A percentile compares a stretch with the other conserved stretches of the same genome.
phyloP scores from a whole-genome alignment of 176 grass and related monocot species.

The Panicum miliaceum region DNA sequence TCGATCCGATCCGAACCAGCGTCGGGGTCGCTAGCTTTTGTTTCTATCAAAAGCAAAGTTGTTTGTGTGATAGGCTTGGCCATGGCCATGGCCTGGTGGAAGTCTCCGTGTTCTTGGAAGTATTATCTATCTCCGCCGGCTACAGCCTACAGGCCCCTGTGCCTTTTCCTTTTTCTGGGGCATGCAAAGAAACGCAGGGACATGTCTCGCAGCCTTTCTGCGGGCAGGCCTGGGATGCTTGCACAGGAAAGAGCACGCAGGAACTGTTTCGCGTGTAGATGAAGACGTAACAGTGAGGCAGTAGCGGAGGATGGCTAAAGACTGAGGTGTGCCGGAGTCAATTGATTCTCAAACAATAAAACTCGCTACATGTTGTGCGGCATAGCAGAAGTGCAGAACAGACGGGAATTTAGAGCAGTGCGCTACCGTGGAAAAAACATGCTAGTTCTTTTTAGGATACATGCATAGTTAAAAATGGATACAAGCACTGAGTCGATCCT shows the following conservation, averaged over 20 bases:
- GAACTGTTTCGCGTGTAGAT: too few species aligned
- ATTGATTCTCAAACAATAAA: too few species aligned
- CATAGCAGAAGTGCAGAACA: too few species aligned
- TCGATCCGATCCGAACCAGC: neutral
- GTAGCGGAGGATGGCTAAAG: too few species aligned
- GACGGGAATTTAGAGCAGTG: too few species aligned
- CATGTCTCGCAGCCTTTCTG: conserved; percentile 34
- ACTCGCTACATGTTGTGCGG: too few species aligned
- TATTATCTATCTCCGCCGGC: neutral
- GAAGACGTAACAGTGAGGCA: too few species aligned
- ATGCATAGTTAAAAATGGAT: too few species aligned
- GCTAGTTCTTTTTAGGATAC: too few species aligned
- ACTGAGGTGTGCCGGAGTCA: too few species aligned
- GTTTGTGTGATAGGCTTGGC: neutral
- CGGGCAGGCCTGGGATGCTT: conserved; percentile 19
- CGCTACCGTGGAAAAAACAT: too few species aligned
- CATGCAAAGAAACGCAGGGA: conserved; percentile 1
- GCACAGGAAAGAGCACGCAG: conserved; percentile 19
- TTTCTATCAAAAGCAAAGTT: neutral
- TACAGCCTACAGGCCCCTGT: neutral
- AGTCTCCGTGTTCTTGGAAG: conserved; percentile 31
- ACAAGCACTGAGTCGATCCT: too few species aligned
- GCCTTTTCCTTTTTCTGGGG: neutral
- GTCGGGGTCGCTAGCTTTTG: neutral
- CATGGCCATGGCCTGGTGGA: neutral